Evolutionary conservation across 306 rosid species (phyloP), one percentile per base, ranked within the genome.

Genomic region (Ormosia semicastrata): DNA sequence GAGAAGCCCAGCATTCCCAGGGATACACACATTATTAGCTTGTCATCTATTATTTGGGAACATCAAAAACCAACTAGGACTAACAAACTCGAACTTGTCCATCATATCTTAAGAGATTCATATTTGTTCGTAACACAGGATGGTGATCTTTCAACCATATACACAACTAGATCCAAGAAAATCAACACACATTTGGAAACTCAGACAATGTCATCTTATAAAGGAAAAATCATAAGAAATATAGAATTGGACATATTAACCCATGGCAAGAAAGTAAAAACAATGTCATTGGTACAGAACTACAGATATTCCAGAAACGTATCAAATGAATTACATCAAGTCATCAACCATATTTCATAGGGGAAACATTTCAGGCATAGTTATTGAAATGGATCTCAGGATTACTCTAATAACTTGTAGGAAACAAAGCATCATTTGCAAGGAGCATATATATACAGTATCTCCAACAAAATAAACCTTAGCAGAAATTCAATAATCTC

Each of bases 131-230:
- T 60, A 39, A 66, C 63, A 50, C 52, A 32, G 62, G 70, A 50
- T 77, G 72, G 73, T 11, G 5, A 73, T 66, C 15, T 60, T 73
- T 53, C 58, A 64, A 50, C 33, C 56, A 57, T 12, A 58, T 63
- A 43, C 33, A 56, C 12, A 66, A 41, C 15, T 40, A 57, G 29
- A 52, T 64, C 84, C 50, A 78, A 49, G 69, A 59, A 71, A 66
- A 77, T 58, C 36, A 81, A 4, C 63, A 40, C 43, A 66, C 15
- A 49, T 50, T 78, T 54, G 54, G 65, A 56, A 63, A 62, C 58
- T 37, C 63, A 18, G 41, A 59, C 76, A 36, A 41, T 49, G 57
- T 59, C 77, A 76, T 81, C 78, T 82, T 40, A 12, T 47, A 62
- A 76, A 65, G 29, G n/a, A 52, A 66, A 57, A 70, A 18, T n/a